Conservation (phyloP, 202 grass and related monocot genomes). For the Dendrocalamus latiflorus region DNA sequence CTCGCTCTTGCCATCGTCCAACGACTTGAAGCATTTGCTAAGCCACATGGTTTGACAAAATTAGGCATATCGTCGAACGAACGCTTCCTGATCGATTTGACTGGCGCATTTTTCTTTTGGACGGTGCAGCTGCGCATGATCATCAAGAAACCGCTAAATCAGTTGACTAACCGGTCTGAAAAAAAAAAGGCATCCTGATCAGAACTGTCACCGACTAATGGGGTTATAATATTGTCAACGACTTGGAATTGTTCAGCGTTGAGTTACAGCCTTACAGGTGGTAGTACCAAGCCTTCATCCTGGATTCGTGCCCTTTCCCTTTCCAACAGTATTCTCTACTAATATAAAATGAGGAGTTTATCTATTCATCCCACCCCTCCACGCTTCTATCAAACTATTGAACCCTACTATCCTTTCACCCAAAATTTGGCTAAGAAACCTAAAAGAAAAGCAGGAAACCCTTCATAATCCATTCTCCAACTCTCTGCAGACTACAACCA, state of each 20-base stretch:
- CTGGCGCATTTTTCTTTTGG: conserved; percentile 7
- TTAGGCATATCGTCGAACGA: conserved; percentile 22
- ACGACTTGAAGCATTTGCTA: conserved; percentile 24
- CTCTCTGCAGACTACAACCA: too few relatives aligned
- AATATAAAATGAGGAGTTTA: too few relatives aligned
- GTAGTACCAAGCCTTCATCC: not conserved
- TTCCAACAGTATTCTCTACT: conserved; percentile 1
- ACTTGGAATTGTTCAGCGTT: conserved; percentile 2
- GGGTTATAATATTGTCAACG: not conserved
- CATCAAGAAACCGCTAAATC: too few relatives aligned
- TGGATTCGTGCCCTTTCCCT: not conserved
- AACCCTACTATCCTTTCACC: too few relatives aligned
- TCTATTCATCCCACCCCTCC: too few relatives aligned
- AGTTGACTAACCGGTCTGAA: conserved; percentile 29
- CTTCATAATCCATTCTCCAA: too few relatives aligned
- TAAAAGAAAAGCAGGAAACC: too few relatives aligned
- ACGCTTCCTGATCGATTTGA: conserved; percentile 20
- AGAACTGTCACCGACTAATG: conserved; percentile 12
- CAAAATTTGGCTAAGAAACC: too few relatives aligned
- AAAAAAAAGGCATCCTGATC: not conserved
- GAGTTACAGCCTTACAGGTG: not conserved
- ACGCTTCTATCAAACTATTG: too few relatives aligned
- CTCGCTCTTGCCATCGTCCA: not conserved
- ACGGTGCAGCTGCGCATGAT: not conserved
- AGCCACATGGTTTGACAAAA: conserved; percentile 21